Percentiles rank a stretch among this genome's conserved stretches.
Conservation (phyloP, 2,329 filamentous ascomycete genomes). For the Myriosclerotinia scirpicola region DNA sequence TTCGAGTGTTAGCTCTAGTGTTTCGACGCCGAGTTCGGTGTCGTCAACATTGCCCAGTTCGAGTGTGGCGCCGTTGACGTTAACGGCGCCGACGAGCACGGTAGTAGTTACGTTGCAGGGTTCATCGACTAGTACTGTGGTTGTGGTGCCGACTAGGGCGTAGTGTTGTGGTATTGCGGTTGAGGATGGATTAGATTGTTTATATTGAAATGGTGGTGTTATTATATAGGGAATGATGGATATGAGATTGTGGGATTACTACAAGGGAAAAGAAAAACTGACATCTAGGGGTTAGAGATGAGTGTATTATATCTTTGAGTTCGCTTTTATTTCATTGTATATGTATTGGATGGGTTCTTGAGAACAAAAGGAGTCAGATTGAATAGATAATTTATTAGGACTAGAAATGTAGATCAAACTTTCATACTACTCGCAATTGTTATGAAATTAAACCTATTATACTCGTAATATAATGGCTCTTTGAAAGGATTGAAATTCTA, state of each 20-base stretch:
- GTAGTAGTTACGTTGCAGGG: slow-evolving; percentile 12
- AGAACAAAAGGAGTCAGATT: neutral
- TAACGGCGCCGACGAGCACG: slow-evolving; percentile 10
- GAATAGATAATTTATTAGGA: neutral
- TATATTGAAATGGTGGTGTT: neutral
- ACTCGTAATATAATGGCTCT: too few species aligned
- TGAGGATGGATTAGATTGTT: neutral
- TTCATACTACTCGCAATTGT: neutral
- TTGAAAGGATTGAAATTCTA: too few species aligned
- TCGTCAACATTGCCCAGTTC: neutral
- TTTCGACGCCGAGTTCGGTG: neutral
- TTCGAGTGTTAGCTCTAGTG: neutral
- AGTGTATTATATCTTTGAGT: neutral
- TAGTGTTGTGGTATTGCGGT: neutral
- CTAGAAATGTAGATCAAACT: neutral
- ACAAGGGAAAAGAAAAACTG: neutral
- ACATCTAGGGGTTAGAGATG: neutral
- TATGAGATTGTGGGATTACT: neutral
- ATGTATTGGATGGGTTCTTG: neutral
- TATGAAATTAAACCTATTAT: too few species aligned
- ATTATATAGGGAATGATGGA: neutral
- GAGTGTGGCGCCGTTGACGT: neutral
- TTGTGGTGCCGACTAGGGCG: neutral
- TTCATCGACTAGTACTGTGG: slow-evolving; percentile 3
- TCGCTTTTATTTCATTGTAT: neutral